phyloP scores from a whole-genome alignment of 2,329 filamentous ascomycete species.

The Fusarium tricinctum region DNA sequence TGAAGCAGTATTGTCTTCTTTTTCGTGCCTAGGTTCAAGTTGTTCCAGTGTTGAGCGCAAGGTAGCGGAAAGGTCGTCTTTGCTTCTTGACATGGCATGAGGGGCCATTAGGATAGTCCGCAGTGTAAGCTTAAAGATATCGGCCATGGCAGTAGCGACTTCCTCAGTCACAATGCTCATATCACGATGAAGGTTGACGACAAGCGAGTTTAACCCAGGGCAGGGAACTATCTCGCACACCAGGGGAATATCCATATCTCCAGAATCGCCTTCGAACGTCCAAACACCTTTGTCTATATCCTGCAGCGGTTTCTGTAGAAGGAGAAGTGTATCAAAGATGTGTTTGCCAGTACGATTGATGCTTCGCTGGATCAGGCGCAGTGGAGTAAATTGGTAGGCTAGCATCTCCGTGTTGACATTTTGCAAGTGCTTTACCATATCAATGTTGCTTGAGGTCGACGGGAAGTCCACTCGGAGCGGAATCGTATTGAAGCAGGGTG shows the following conservation, averaged over 20 bases:
- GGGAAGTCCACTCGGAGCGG: constrained; percentile 74
- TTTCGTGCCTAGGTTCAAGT: constrained; percentile 43
- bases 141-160: constrained; percentile 49
- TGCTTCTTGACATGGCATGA: constrained; percentile 43
- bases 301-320: constrained; percentile 77
- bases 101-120: constrained; percentile 48
- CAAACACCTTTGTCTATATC: constrained; percentile 69
- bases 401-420: constrained; percentile 72
- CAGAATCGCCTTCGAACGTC: constrained; percentile 69
- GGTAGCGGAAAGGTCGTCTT: constrained; percentile 42
- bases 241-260: constrained; percentile 80
- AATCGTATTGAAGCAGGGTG: constrained; percentile 92
- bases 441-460: constrained; percentile 62
- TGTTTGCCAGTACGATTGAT: constrained; percentile 59
- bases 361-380: constrained; percentile 76
- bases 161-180: constrained; percentile 56
- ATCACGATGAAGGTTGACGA: constrained; percentile 74
- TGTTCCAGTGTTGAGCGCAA: constrained; percentile 38
- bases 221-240: constrained; percentile 81
- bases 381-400: constrained; percentile 79
- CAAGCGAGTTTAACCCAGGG: constrained; percentile 64
- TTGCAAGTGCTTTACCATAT: constrained; percentile 73
- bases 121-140: constrained; percentile 52
- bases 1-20: constrained; percentile 21
- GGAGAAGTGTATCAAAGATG: constrained; percentile 84